Percentiles rank a stretch among this genome's conserved stretches.
phyloP scores from a whole-genome alignment of 352 stramenopile genomes.

The Pythium aphanidermatum region DNA sequence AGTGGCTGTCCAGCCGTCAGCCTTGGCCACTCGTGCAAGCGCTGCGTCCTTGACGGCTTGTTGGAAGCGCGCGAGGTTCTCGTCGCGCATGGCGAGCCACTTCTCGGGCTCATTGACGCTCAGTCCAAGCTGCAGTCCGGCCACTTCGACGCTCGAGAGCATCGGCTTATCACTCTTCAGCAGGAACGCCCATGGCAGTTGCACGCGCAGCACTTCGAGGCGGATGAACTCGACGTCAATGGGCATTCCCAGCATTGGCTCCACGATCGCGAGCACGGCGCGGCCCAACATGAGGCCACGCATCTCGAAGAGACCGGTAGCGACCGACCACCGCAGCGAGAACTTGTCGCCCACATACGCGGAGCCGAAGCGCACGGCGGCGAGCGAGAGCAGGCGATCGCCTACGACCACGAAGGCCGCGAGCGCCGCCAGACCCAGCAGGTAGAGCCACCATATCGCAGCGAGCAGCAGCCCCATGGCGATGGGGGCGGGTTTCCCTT shows the following conservation, averaged over 20 bases:
- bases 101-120: conserved; percentile 59
- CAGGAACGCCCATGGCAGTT: conserved; percentile 38
- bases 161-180: conserved; percentile 11
- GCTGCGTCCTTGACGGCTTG: conserved; percentile 53
- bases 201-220: conserved; percentile 43
- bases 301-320: conserved; percentile 52
- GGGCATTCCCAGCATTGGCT: conserved; percentile 52
- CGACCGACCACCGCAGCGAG: conserved; percentile 53
- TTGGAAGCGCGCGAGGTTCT: conserved; percentile 54
- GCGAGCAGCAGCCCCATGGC: conserved; percentile 30
- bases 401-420: conserved; percentile 33
- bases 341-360: conserved; percentile 50
- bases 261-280: conserved; percentile 38
- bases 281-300: conserved; percentile 43
- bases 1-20: conserved; percentile 48
- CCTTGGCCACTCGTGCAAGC: conserved; percentile 34
- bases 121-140: conserved; percentile 46
- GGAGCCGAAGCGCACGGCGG: conserved; percentile 37
- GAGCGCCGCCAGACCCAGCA: conserved; percentile 10
- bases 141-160: conserved; percentile 45
- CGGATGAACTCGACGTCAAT: conserved; percentile 58
- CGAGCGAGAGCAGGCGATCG: conserved; percentile 53
- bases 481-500: not conserved
- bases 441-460: conserved; percentile 25
- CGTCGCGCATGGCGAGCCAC: conserved; percentile 65